phyloP scores from a whole-genome alignment of 1,284 basidiomycete species.

The Rhodotorula sp. region DNA sequence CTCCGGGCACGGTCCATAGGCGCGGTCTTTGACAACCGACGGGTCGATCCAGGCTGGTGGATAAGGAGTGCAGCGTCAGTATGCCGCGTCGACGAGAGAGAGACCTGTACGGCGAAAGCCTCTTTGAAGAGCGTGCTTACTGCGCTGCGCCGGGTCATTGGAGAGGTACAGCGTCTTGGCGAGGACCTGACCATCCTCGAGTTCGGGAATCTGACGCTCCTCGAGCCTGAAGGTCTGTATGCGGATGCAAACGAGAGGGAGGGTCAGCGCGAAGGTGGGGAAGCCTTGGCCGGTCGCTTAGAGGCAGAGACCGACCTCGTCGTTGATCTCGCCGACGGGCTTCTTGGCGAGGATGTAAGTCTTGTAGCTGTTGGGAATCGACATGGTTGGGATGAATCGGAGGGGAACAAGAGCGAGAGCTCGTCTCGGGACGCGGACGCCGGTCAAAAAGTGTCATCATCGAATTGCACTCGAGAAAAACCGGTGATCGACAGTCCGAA shows the following conservation, averaged over 20 bases:
- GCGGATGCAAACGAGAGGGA: background rate
- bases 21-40: conserved; percentile 11
- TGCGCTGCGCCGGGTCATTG: conserved; percentile 48
- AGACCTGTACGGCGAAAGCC: no score
- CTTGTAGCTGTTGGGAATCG: conserved; percentile 17
- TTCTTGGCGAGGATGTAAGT: conserved; percentile 44
- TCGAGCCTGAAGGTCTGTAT: conserved; percentile 41
- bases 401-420: background rate
- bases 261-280: background rate
- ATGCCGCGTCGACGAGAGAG: no score
- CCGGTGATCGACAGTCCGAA: background rate
- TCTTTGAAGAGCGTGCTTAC: no score
- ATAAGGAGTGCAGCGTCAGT: no score
- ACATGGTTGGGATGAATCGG: background rate
- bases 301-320: background rate
- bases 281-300: background rate
- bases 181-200: conserved; percentile 46
- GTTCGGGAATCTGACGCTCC: conserved; percentile 39
- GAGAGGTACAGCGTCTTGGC: conserved; percentile 43
- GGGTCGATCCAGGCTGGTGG: conserved; percentile 42
- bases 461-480: background rate
- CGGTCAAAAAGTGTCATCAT: background rate
- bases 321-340: conserved; percentile 39
- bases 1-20: conserved; percentile 23
- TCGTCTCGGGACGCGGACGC: background rate